Evolutionary conservation across 495 filamentous ascomycete genomes (phyloP).

Genomic region (Penicillium malachiteum): DNA sequence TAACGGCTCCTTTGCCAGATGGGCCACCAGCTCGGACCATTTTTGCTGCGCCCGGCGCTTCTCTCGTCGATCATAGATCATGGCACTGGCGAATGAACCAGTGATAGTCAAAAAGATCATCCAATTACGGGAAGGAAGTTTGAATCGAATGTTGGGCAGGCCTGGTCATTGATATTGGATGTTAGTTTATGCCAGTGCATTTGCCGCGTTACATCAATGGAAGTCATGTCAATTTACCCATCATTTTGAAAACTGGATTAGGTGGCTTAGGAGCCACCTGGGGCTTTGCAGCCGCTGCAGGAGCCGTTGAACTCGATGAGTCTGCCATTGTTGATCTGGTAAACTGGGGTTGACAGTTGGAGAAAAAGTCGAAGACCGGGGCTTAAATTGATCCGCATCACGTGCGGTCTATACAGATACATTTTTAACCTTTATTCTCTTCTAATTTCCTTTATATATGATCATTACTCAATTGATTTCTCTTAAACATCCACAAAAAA

Average conservation of each 20-base stretch:
- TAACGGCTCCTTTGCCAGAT: slow-evolving; percentile 75
- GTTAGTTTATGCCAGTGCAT: slow-evolving; percentile 9
- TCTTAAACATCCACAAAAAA: too few species aligned
- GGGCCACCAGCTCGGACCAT: slow-evolving; percentile 86
- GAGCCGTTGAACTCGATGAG: slow-evolving; percentile 32
- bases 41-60: slow-evolving; percentile 79
- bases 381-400: slow-evolving; percentile 19
- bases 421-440: too few species aligned
- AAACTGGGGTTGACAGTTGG: slow-evolving; percentile 7
- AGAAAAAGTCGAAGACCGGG: slow-evolving; percentile 21
- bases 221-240: slow-evolving; percentile 49
- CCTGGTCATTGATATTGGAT: slow-evolving; percentile 34
- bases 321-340: slow-evolving; percentile 33
- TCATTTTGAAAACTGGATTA: slow-evolving; percentile 72
- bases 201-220: not conserved
- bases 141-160: slow-evolving; percentile 74
- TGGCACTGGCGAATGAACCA: slow-evolving; percentile 68
- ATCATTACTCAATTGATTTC: too few species aligned
- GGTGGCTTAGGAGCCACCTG: slow-evolving; percentile 46
- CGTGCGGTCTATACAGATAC: slow-evolving; percentile 9
- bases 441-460: too few species aligned
- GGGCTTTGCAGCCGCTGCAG: slow-evolving; percentile 31
- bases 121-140: slow-evolving; percentile 96
- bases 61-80: slow-evolving; percentile 88
- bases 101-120: slow-evolving; percentile 86